Conservation (phyloP, 2,329 filamentous ascomycete genomes). For the Camillea tinctor region DNA sequence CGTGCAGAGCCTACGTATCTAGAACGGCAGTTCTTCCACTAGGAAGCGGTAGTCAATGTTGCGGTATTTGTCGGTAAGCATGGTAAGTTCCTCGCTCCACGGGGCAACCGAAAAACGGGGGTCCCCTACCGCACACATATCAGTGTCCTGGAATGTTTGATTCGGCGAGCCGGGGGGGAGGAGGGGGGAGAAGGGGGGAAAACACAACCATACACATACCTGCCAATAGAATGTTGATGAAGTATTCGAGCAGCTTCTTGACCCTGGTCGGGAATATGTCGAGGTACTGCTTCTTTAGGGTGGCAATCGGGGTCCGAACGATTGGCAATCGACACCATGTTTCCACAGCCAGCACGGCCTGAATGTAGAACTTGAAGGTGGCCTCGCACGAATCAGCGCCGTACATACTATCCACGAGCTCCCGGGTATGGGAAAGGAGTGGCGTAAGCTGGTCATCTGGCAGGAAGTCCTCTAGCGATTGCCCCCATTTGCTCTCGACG, state of each 20-base stretch:
- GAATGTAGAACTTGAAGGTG: not conserved
- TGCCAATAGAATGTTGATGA: not conserved
- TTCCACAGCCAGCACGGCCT: not conserved
- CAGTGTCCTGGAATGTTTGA: not conserved
- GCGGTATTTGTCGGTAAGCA: not conserved
- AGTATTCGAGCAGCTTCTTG: not conserved
- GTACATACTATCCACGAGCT: not conserved
- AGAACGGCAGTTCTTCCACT: not conserved
- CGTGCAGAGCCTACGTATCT: not conserved
- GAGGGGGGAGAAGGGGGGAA: too few species aligned
- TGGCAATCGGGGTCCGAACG: not conserved
- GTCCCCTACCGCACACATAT: too few species aligned
- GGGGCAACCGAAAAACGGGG: too few species aligned
- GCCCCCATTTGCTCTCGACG: not conserved
- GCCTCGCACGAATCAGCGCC: too few species aligned
- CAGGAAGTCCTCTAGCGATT: not conserved
- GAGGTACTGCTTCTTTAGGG: not conserved
- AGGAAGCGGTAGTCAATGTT: not conserved
- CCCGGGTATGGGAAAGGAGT: not conserved
- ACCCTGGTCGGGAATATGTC: not conserved
- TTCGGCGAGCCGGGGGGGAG: not conserved
- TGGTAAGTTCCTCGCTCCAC: not conserved
- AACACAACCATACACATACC: not conserved
- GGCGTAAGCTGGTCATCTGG: not conserved
- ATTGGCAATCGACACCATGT: not conserved